A percentile compares a stretch with the other conserved stretches of the same genome.
Evolutionary conservation across 2,329 filamentous ascomycete genomes (phyloP).

Genomic region (Thermoascus crustaceus): DNA sequence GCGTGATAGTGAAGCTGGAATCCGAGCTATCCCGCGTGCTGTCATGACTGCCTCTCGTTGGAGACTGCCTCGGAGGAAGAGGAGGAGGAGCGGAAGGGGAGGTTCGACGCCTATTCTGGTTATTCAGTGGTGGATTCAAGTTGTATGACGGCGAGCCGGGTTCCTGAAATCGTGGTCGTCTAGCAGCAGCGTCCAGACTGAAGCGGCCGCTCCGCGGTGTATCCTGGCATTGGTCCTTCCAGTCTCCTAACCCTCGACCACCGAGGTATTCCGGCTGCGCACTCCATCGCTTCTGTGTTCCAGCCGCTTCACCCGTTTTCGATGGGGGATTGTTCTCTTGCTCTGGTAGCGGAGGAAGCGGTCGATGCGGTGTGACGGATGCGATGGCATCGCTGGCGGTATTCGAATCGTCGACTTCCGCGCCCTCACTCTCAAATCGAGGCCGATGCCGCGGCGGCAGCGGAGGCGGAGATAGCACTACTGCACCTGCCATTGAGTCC

Average conservation of each 20-base stretch:
- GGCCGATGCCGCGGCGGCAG: no score
- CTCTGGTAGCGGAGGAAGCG: constrained; percentile 21
- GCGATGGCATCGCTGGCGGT: background rate
- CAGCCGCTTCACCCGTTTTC: constrained; percentile 7
- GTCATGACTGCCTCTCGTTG: constrained; percentile 6
- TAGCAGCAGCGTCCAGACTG: constrained; percentile 24
- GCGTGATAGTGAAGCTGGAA: constrained; percentile 39
- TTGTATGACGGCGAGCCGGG: no score
- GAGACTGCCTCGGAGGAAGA: no score
- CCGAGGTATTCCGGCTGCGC: constrained; percentile 19
- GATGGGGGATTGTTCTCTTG: constrained; percentile 13
- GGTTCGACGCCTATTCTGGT: no score
- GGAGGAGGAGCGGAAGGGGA: no score
- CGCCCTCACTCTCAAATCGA: no score
- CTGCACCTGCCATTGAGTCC: background rate
- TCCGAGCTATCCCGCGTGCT: constrained; percentile 1
- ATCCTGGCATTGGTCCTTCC: constrained; percentile 18
- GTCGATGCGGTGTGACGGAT: constrained; percentile 13
- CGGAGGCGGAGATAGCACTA: background rate
- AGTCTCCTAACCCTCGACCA: constrained; percentile 11
- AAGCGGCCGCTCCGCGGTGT: constrained; percentile 15
- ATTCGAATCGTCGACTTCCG: no score
- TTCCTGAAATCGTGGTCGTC: constrained; percentile 18
- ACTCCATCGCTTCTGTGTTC: constrained; percentile 22
- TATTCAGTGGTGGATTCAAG: no score